Conservation (phyloP, 2,329 filamentous ascomycete species). For the Bipolaris zeicola region DNA sequence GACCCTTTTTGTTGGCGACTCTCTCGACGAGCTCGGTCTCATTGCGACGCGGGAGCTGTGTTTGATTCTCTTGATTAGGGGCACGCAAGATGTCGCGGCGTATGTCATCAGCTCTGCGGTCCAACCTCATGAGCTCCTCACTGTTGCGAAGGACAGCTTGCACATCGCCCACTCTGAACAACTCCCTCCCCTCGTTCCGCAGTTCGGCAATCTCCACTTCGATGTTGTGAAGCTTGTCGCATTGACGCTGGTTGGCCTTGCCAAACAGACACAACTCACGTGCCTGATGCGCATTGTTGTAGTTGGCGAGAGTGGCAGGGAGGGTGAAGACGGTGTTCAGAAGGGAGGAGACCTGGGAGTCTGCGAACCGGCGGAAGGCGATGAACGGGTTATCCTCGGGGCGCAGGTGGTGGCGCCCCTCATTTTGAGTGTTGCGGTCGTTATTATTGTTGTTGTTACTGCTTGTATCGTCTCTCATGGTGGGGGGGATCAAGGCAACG, state of each 20-base stretch:
- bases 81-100: conserved; percentile 31
- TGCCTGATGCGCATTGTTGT: conserved; percentile 38
- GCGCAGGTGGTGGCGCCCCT: conserved; percentile 21
- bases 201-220: conserved; percentile 29
- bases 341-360: conserved; percentile 62
- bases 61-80: conserved; percentile 1
- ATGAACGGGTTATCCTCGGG: conserved; percentile 60
- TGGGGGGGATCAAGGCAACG: conserved; percentile 10
- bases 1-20: conserved; percentile 39
- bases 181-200: conserved; percentile 32
- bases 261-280: conserved; percentile 43
- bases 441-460: conserved; percentile 24
- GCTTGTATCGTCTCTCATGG: conserved; percentile 32
- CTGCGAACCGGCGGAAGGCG: conserved; percentile 65
- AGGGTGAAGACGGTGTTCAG: conserved; percentile 58
- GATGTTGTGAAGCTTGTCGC: conserved; percentile 32
- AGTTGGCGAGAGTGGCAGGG: conserved; percentile 38
- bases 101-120: conserved; percentile 33
- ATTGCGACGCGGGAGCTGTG: not conserved
- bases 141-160: conserved; percentile 37
- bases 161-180: conserved; percentile 35
- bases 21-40: conserved; percentile 33
- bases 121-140: conserved; percentile 39
- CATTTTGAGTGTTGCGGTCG: conserved; percentile 23
- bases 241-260: conserved; percentile 35